These are phyloP conservation scores for Aquanectria penicillioides DNA, from an alignment of 2,329 filamentous ascomycete genomes.

Conservation along the genomic window DNA sequence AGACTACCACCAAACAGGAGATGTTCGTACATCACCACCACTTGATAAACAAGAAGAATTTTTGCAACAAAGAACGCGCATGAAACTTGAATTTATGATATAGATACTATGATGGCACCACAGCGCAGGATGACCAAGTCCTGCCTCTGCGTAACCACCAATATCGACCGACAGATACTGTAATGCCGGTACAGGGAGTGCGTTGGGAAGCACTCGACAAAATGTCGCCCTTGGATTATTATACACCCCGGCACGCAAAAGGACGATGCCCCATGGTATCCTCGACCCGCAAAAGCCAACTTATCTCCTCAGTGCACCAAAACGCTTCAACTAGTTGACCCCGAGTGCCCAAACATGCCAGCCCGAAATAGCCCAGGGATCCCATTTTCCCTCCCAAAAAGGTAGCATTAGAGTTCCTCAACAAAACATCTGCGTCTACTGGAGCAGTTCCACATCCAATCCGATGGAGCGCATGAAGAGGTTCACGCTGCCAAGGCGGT, in stretches of 20 bases:
- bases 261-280: constrained; percentile 21
- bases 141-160: too few relatives aligned
- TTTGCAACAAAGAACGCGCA: background rate
- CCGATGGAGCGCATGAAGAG: constrained; percentile 98
- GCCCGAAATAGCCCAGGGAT: constrained; percentile 42
- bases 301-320: constrained; percentile 27
- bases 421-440: constrained; percentile 41
- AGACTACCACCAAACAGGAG: background rate
- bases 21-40: background rate
- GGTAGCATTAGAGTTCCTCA: constrained; percentile 32
- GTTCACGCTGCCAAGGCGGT: constrained; percentile 91
- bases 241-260: constrained; percentile 34
- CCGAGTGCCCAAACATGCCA: constrained; percentile 38
- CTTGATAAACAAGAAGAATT: background rate
- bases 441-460: constrained; percentile 86
- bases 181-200: constrained; percentile 32
- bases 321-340: constrained; percentile 31
- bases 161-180: constrained; percentile 24
- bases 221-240: constrained; percentile 29
- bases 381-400: constrained; percentile 24
- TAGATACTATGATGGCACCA: background rate
- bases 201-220: constrained; percentile 29
- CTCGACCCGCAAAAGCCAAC: constrained; percentile 34
- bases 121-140: too few relatives aligned
- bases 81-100: constrained; percentile 12